Base-by-base conservation (phyloP, 164 flowering plant species). In the Kalanchoe fedtschenkoi region DNA sequence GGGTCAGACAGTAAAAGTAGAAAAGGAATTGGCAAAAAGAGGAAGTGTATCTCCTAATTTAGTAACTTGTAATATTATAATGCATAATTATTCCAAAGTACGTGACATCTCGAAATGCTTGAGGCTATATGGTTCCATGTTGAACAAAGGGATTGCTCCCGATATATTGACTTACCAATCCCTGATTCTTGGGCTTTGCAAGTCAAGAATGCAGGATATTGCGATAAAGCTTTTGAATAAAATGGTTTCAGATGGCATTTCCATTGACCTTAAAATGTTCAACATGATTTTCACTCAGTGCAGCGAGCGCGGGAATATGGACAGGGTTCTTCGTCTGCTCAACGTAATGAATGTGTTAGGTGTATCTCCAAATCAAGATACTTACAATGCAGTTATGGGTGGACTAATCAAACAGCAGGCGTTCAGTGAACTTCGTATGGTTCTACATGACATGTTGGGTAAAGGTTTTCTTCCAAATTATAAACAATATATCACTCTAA, bases 11-110 rank as follows among this genome's bases (percentile, higher is more conserved):
- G 63, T 35, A 19, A 72, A 63, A 67, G 83, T 71, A 53, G 65
- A 70, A 58, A 32, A 70, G 37, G 58, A 73, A 41, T 35, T 79
- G 34, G 62, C 72, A 81, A 65, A 30, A 41, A 58, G 65, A 24
- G 55, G 56, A 64, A 75, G 66, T 54, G 24, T 78, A 37, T n/a
- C 21, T 46, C 87, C 87, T 54, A 83, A 54, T 76, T 66, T 84
- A 74, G 71, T 71, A 65, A 81, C 97, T 11, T 86, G 71, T 70
- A 90, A 88, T 60, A 84, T 84, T 70, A 85, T 88, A 34, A 71
- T 88, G 67, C 97, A 83, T 69, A 84, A 81, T 17, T 82, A 77
- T 69, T 67, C 93, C 16, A 82, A 75, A 68, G 72, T 65, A 58
- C 13, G 19, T 17, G 68, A 65, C 29, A 51, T 90, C 16, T 42